phyloP scores from a whole-genome alignment of 495 filamentous ascomycete genomes.

The Penicillium chermesinum region DNA sequence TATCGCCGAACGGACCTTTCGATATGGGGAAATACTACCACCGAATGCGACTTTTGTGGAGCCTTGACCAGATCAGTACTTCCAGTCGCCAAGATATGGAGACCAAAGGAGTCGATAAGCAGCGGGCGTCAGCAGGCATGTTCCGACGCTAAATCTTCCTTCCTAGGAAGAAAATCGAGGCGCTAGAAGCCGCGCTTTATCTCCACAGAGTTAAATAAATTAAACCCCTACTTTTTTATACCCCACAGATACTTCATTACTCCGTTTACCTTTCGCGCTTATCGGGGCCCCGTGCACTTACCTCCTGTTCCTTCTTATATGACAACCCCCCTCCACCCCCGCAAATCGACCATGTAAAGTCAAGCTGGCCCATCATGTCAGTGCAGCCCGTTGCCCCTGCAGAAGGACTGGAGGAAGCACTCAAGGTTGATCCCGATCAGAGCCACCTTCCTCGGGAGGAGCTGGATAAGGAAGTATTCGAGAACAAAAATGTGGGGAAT shows the following conservation, averaged over 20 bases:
- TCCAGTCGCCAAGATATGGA: too few relatives aligned
- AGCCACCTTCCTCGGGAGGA: too few relatives aligned
- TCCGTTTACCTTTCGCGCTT: too few relatives aligned
- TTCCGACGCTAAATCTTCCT: too few relatives aligned
- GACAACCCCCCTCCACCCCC: neutral
- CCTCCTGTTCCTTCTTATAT: neutral
- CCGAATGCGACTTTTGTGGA: conserved; percentile 8
- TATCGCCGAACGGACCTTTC: neutral
- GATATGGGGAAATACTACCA: conserved; percentile 4
- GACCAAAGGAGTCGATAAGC: too few relatives aligned
- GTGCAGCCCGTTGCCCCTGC: neutral
- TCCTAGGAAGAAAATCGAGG: too few relatives aligned
- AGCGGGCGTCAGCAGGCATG: too few relatives aligned
- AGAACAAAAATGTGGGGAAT: conserved; percentile 8
- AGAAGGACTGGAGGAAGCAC: neutral
- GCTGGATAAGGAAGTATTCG: neutral
- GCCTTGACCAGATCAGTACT: too few relatives aligned
- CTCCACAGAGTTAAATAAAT: too few relatives aligned
- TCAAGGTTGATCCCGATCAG: neutral
- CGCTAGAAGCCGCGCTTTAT: too few relatives aligned
- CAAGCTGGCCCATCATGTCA: neutral
- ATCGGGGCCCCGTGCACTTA: neutral
- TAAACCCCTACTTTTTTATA: too few relatives aligned
- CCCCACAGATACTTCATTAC: too few relatives aligned
- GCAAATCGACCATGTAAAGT: neutral